Percentiles rank a stretch among this genome's conserved stretches.
phyloP scores from a whole-genome alignment of 2,329 filamentous ascomycete genomes.

The Pleoardoris graminearum region DNA sequence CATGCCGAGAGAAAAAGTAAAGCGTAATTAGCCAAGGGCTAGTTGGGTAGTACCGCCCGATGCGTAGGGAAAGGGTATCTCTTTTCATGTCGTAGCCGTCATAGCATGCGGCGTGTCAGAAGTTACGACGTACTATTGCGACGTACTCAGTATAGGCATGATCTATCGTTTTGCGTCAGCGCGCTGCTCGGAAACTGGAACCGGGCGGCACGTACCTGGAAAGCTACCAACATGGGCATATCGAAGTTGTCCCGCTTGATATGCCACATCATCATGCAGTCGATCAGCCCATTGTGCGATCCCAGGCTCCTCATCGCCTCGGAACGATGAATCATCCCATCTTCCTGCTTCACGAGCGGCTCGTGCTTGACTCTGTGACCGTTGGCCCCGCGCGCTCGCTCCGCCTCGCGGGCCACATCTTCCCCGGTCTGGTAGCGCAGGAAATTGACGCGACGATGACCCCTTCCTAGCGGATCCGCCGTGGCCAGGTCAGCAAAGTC shows the following conservation, averaged over 20 bases:
- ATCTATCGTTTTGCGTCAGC: conserved; percentile 25
- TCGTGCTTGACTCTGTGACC: conserved; percentile 30
- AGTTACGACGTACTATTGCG: neutral
- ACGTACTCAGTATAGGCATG: conserved; percentile 31
- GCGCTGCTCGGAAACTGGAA: neutral
- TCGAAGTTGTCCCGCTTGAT: conserved; percentile 97
- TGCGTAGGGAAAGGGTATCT: conserved; percentile 1
- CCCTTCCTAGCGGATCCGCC: conserved; percentile 83
- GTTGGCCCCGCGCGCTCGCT: conserved; percentile 21
- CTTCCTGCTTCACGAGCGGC: conserved; percentile 35
- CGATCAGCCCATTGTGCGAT: conserved; percentile 78
- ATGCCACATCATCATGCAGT: conserved; percentile 96
- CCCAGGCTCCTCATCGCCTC: conserved; percentile 79
- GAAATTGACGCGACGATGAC: conserved; percentile 80
- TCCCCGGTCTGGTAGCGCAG: conserved; percentile 74
- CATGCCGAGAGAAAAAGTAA: neutral
- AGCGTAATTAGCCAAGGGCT: neutral
- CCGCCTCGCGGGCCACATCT: conserved; percentile 37
- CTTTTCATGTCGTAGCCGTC: neutral
- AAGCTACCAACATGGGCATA: conserved; percentile 97
- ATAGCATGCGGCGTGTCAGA: neutral
- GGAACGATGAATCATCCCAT: conserved; percentile 51
- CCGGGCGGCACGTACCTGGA: conserved; percentile 75
- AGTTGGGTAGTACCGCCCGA: neutral
- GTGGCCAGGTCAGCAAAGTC: conserved; percentile 93